phyloP scores from a whole-genome alignment of 2,329 filamentous ascomycete species.

The Pleomassaria siparia region DNA sequence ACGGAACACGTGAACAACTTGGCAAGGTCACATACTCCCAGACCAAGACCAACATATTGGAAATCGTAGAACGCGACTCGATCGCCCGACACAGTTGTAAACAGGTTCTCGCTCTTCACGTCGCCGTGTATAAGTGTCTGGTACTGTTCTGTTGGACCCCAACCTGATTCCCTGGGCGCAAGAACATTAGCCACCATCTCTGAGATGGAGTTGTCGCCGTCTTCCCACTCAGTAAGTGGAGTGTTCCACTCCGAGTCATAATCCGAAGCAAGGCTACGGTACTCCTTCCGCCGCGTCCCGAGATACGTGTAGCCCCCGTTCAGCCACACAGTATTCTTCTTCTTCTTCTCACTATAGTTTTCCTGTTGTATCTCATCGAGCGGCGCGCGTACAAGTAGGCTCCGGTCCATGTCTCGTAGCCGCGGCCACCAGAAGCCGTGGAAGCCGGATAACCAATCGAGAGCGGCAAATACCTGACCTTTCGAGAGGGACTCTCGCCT shows the following conservation, averaged over 20 bases:
- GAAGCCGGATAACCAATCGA: conserved; percentile 66
- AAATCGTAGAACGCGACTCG: conserved; percentile 68
- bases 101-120: conserved; percentile 70
- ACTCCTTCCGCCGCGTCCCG: conserved; percentile 62
- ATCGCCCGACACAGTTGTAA: conserved; percentile 54
- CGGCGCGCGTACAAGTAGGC: conserved; percentile 55
- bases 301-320: conserved; percentile 72
- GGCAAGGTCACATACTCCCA: conserved; percentile 67
- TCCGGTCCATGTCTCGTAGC: conserved; percentile 24
- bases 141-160: conserved; percentile 42
- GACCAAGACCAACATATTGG: conserved; percentile 65
- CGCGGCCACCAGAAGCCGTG: conserved; percentile 57
- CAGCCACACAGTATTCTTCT: conserved; percentile 53
- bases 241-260: conserved; percentile 57
- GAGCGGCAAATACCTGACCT: conserved; percentile 54
- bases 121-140: conserved; percentile 68
- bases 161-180: conserved; percentile 38
- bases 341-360: conserved; percentile 27
- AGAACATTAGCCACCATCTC: conserved; percentile 58
- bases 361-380: conserved; percentile 56
- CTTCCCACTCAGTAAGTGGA: conserved; percentile 47
- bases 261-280: conserved; percentile 50
- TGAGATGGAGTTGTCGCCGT: conserved; percentile 45
- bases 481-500: conserved; percentile 52
- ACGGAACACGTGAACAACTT: conserved; percentile 70